These are phyloP conservation scores for Zychaea mexicana DNA, from an alignment of 371 early-diverging fungal species.

Conservation along the genomic window DNA sequence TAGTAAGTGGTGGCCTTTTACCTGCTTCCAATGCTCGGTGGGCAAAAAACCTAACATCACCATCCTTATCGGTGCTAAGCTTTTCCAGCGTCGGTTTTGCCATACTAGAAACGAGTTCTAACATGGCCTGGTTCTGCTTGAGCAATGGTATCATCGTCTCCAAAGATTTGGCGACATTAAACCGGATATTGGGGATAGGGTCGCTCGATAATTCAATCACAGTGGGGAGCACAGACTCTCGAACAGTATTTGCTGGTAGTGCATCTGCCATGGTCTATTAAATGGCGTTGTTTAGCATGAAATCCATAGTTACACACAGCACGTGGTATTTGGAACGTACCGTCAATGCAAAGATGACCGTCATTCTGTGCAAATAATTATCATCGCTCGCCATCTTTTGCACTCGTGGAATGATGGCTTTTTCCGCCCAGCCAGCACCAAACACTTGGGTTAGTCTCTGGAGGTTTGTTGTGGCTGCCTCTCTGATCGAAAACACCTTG, in stretches of 20 bases:
- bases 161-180: constrained; percentile 97
- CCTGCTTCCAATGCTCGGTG: constrained; percentile 68
- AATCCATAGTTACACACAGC: no score
- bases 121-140: constrained; percentile 66
- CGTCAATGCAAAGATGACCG: constrained; percentile 92
- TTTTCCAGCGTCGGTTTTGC: constrained; percentile 85
- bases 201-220: constrained; percentile 84
- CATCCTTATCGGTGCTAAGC: constrained; percentile 86
- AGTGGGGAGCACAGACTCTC: constrained; percentile 89
- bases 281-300: neutral
- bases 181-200: constrained; percentile 98
- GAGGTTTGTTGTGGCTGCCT: constrained; percentile 94
- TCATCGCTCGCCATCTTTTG: constrained; percentile 76
- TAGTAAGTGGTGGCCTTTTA: no score
- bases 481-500: constrained; percentile 95
- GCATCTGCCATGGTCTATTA: constrained; percentile 86
- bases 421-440: constrained; percentile 59
- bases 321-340: constrained; percentile 44
- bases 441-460: constrained; percentile 93
- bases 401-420: constrained; percentile 19
- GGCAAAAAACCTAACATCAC: constrained; percentile 94
- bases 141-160: constrained; percentile 85
- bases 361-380: constrained; percentile 96
- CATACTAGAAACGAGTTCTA: constrained; percentile 58
- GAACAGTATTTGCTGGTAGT: constrained; percentile 84